Percentiles rank a stretch among this genome's conserved stretches.
These are phyloP conservation scores for Annulohypoxylon truncatum DNA, from an alignment of 2,329 filamentous ascomycete species.

Conservation along the genomic window DNA sequence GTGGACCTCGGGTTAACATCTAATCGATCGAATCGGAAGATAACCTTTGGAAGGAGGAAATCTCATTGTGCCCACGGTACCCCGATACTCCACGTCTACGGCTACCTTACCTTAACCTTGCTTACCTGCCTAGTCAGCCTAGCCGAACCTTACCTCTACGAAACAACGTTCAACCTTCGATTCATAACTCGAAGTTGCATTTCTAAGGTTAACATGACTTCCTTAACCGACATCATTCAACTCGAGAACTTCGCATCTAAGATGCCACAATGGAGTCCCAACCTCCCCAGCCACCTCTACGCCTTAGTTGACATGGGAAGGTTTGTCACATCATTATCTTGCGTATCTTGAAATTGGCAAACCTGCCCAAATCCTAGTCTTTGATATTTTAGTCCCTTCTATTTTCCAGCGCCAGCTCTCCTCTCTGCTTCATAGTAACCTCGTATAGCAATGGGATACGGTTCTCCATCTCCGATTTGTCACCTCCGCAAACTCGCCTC, in stretches of 20 bases:
- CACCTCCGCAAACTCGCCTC: constrained; percentile 75
- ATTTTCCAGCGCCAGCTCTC: background rate
- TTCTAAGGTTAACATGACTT: constrained; percentile 45
- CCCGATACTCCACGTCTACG: background rate
- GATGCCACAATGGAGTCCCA: constrained; percentile 62
- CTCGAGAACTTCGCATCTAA: constrained; percentile 63
- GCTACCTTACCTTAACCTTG: constrained; percentile 2
- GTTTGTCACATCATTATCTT: constrained; percentile 51
- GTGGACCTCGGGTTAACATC: constrained; percentile 3
- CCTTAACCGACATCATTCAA: constrained; percentile 58
- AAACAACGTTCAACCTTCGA: background rate
- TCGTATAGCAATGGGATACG: constrained; percentile 84
- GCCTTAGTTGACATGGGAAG: constrained; percentile 72
- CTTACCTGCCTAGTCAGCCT: background rate
- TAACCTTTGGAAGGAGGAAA: background rate
- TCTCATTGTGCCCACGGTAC: background rate
- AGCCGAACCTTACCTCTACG: background rate
- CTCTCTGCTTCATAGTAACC: constrained; percentile 29
- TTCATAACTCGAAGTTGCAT: background rate
- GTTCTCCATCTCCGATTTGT: constrained; percentile 88
- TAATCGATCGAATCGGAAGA: constrained; percentile 6
- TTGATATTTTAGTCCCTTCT: constrained; percentile 1
- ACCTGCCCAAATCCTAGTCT: background rate
- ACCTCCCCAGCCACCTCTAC: constrained; percentile 62
- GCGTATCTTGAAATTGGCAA: constrained; percentile 21